Conservation (phyloP, 768 basidiomycete species). For the Collybiopsis confluens region DNA sequence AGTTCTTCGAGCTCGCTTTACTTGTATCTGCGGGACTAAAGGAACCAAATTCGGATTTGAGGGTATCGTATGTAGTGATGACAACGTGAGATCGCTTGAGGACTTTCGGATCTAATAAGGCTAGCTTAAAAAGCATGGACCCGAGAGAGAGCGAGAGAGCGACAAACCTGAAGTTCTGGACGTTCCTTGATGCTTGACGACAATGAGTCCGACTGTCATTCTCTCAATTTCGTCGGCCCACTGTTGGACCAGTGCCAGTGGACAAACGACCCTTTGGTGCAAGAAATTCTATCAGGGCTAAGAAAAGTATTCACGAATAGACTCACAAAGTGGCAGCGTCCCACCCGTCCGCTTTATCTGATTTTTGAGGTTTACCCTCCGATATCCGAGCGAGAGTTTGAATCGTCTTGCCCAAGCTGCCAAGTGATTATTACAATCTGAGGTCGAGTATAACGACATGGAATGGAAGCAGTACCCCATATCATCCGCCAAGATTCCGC, state of each 20-base stretch:
- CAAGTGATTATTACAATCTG: conserved; percentile 13
- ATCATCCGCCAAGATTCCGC: conserved; percentile 91
- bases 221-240: conserved; percentile 86
- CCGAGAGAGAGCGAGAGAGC: not conserved
- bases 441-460: too few species aligned
- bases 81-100: conserved; percentile 64
- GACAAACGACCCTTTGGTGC: conserved; percentile 71
- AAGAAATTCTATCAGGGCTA: conserved; percentile 1
- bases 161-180: conserved; percentile 23
- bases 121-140: not conserved
- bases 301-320: not conserved
- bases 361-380: conserved; percentile 68
- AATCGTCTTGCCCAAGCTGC: conserved; percentile 83
- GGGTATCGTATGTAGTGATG: conserved; percentile 83
- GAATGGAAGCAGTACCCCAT: too few species aligned
- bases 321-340: conserved; percentile 67
- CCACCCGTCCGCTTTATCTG: conserved; percentile 71
- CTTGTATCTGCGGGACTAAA: not conserved
- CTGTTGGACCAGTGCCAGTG: conserved; percentile 82
- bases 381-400: conserved; percentile 87
- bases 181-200: conserved; percentile 69
- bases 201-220: conserved; percentile 60
- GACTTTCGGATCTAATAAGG: conserved; percentile 44
- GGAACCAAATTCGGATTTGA: conserved; percentile 71
- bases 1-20: conserved; percentile 22